A percentile compares a stretch with the other conserved stretches of the same genome.
Evolutionary conservation across 2,329 filamentous ascomycete genomes (phyloP).

Genomic region (Epichloe hybrida): DNA sequence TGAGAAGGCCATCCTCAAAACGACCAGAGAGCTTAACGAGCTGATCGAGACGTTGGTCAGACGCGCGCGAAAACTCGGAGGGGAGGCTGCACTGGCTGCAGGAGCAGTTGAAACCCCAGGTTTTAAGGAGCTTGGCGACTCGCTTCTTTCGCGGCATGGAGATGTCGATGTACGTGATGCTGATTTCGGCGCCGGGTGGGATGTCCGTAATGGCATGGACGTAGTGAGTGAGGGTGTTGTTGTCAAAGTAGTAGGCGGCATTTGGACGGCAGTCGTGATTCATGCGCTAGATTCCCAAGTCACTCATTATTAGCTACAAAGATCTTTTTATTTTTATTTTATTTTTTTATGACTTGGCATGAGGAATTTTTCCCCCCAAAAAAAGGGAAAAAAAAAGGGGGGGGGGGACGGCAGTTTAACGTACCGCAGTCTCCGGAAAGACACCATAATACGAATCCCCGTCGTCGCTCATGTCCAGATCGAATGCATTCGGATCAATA

Average conservation of each 20-base stretch:
- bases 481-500: constrained; percentile 8
- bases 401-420: background rate
- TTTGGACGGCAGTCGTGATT: constrained; percentile 34
- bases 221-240: constrained; percentile 23
- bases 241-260: constrained; percentile 29
- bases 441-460: constrained; percentile 1
- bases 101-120: constrained; percentile 28
- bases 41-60: constrained; percentile 24
- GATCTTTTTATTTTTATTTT: too few species aligned
- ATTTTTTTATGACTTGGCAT: background rate
- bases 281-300: constrained; percentile 16
- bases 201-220: constrained; percentile 27
- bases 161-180: constrained; percentile 27
- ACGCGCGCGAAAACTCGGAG: constrained; percentile 15
- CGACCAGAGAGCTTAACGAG: constrained; percentile 10
- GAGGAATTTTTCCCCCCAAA: too few species aligned
- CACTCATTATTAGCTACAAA: background rate
- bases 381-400: too few species aligned
- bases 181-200: constrained; percentile 28
- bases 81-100: constrained; percentile 25
- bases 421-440: constrained; percentile 8
- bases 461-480: background rate
- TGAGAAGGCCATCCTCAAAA: background rate
- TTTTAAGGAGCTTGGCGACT: constrained; percentile 14
- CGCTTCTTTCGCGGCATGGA: constrained; percentile 14